Evolutionary conservation across 305 asterid species (phyloP).

Genomic region (Rubia tinctorum): DNA sequence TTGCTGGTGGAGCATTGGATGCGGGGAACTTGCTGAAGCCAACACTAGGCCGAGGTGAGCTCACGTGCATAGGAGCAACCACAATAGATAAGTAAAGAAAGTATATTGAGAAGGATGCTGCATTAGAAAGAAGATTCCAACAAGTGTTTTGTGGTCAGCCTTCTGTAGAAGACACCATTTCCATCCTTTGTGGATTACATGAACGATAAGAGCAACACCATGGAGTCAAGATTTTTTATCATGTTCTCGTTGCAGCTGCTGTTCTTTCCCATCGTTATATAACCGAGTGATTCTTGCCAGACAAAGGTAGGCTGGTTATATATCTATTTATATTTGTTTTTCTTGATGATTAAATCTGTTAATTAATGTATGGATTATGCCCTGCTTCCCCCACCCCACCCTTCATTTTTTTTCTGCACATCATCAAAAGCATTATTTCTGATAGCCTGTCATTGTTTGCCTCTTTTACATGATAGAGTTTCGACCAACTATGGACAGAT

Average conservation of each 20-base stretch:
- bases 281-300: slow-evolving; percentile 90
- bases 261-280: slow-evolving; percentile 85
- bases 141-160: slow-evolving; percentile 97
- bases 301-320: slow-evolving; percentile 58
- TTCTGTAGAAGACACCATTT: slow-evolving; percentile 81
- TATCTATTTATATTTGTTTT: neutral
- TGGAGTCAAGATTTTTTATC: slow-evolving; percentile 94
- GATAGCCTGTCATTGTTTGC: no score
- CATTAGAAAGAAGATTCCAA: slow-evolving; percentile 89
- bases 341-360: neutral
- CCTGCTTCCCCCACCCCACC: neutral
- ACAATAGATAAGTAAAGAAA: slow-evolving; percentile 91
- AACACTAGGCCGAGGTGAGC: slow-evolving; percentile 99
- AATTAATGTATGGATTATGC: neutral
- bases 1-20: slow-evolving; percentile 92
- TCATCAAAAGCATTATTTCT: neutral
- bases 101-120: slow-evolving; percentile 96
- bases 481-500: neutral
- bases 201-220: slow-evolving; percentile 98
- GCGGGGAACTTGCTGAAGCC: slow-evolving; percentile 97
- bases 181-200: slow-evolving; percentile 90
- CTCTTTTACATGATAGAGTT: no score
- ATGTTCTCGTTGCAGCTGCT: slow-evolving; percentile 93
- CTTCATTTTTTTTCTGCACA: neutral
- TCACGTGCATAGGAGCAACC: slow-evolving; percentile 95